Base-by-base conservation (phyloP, 2,329 filamentous ascomycete genomes). In the Fusarium camptoceras region DNA sequence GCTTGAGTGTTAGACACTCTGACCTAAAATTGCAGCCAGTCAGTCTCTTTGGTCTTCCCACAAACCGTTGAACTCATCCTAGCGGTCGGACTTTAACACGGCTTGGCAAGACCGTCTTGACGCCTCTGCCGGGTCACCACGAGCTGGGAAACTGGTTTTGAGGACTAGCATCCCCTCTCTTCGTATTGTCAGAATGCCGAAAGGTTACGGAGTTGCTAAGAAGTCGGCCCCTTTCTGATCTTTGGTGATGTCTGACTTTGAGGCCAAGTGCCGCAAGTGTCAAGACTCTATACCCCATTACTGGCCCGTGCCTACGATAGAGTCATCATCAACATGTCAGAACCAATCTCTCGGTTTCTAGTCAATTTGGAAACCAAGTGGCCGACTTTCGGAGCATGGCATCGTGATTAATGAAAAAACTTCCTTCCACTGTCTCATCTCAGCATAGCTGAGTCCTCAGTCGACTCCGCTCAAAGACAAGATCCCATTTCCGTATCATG, bases 101-200 rank as follows among this genome's bases (percentile, higher is more conserved):
- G 25, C 66, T 70, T 70, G 66, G 48, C 34, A 28, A 37, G 20
- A 31, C 50, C 34, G 8, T 31, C 9, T 60, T 60, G 55, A 64
- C 64, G 65, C 65, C 54, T 46, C 64, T 59, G 59, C 58, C 55
- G 53, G 51, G 47, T 55, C 59, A 53, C 31, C 58, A 59, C 25
- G 47, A 70, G 58, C 41, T 68, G 59, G 41, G 50, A 68, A 71
- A 34, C 58, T 59, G 65, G 60, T 64, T 60, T 64, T 46, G 41
- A 64, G 49, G 55, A 49, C 31, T 56, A n/a, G 39, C 30, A n/a
- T 31, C 25, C 20, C 24, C 30, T 46, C 31, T 22, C 31, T 42
- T 47, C 27, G 27, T 39, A 25, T 46, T 41, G 25, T 39, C 22
- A 34, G 53, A 63, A 54, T 51, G 31, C 66, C 62, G 57, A 56